Conservation (phyloP, 257 asterid species). For the Misopates orontium region DNA sequence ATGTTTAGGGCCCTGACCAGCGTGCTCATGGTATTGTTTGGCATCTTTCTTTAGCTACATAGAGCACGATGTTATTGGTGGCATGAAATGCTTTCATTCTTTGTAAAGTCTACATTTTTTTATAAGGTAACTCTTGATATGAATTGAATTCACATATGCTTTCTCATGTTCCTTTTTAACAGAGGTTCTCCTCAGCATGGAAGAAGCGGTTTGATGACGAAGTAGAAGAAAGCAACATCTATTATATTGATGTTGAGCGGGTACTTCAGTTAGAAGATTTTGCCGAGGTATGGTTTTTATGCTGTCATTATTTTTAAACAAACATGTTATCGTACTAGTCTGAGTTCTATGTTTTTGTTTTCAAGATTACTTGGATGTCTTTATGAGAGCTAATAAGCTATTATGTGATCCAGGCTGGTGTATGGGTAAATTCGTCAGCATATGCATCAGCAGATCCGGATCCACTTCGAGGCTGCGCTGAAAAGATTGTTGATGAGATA, state of each 20-base stretch:
- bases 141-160: conserved; percentile 29
- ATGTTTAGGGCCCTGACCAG: conserved; percentile 7
- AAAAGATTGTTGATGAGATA: conserved; percentile 73
- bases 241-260: conserved; percentile 65
- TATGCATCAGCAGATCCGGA: conserved; percentile 85
- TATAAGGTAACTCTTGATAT: too few relatives aligned
- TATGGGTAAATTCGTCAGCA: conserved; percentile 66
- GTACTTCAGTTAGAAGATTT: conserved; percentile 84
- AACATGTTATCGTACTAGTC: background rate
- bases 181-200: conserved; percentile 72
- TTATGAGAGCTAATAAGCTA: conserved; percentile 19
- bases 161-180: conserved; percentile 27
- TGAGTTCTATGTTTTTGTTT: background rate
- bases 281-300: conserved; percentile 65
- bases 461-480: conserved; percentile 86
- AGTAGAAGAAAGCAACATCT: conserved; percentile 63
- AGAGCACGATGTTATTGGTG: too few relatives aligned
- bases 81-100: conserved; percentile 1
- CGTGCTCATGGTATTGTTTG: background rate
- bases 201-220: conserved; percentile 64
- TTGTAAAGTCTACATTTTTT: background rate
- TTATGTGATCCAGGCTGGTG: conserved; percentile 56
- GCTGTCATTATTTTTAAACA: conserved; percentile 6
- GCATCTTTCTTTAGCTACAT: too few relatives aligned
- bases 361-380: conserved; percentile 17